Conservation (phyloP, 2,329 filamentous ascomycete genomes). For the Alternaria ventricosa region DNA sequence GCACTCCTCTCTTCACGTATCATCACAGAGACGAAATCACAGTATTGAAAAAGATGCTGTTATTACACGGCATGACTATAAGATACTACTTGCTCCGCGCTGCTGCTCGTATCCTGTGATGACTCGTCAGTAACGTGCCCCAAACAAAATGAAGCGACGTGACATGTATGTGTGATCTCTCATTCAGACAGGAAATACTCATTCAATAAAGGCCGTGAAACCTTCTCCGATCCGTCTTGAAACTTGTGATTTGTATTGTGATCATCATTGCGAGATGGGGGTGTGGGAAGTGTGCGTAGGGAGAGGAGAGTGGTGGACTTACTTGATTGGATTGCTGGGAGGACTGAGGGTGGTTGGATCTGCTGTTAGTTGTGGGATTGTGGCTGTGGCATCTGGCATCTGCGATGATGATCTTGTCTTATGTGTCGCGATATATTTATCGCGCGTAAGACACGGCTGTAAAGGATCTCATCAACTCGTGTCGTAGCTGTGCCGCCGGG, state of each 20-base stretch:
- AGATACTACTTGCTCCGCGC: too few relatives aligned
- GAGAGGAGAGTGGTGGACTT: not conserved
- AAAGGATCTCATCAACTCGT: fast-evolving
- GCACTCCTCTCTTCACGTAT: too few relatives aligned
- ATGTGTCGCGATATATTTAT: not conserved
- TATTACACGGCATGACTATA: too few relatives aligned
- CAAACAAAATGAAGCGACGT: not conserved
- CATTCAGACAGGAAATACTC: constrained; percentile 8
- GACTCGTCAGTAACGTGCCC: not conserved
- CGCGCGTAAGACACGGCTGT: too few relatives aligned
- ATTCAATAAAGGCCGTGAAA: constrained; percentile 39
- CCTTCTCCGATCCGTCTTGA: constrained; percentile 48
- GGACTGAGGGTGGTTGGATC: not conserved
- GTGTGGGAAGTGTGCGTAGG: not conserved
- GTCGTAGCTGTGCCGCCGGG: not conserved
- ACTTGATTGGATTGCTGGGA: not conserved
- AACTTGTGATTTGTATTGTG: constrained; percentile 34
- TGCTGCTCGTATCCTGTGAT: too few relatives aligned
- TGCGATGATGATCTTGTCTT: too few relatives aligned
- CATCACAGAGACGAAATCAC: too few relatives aligned
- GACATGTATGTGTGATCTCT: not conserved
- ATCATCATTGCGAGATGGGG: constrained; percentile 32
- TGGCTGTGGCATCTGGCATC: not conserved
- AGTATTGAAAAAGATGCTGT: too few relatives aligned
- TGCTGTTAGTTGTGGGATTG: not conserved